Base-by-base conservation (phyloP, 495 filamentous ascomycete species). In the Bombardia bombarda region DNA sequence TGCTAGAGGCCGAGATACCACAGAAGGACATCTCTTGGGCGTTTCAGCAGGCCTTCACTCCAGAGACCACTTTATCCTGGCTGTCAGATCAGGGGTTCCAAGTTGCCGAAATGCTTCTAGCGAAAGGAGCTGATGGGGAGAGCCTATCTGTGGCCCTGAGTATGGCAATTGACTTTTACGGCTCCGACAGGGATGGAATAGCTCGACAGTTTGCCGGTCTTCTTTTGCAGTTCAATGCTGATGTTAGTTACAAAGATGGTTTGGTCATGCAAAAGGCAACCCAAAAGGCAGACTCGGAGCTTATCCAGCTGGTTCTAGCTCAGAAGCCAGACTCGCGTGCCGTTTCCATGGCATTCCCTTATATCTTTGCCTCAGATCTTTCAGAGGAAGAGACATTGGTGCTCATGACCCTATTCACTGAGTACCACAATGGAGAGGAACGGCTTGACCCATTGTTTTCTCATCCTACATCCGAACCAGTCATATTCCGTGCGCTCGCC, bases 181-280 rank as follows among this genome's bases (percentile, higher is more conserved):
- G 53, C 9, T 47, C 54, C 10, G 57, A 66, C 3, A 52, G 55
- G 0, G 57, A 60, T 10, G 34, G 47, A 17, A 20, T 69, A 4
- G 66, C 66, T 3, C 55, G 54, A 21, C 45, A 53, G 8, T 69
- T 69, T 47, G 49, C 56, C 1, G 43, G 51, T 9, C 37, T 68
- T 3, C 49, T 74, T 7, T 36, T 72, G 10, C 49, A 60, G 13
- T 24, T 54, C 20, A 60, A 58, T 3, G 61, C 58, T 6, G 62
- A 68, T 36, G 63, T 70, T 16, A 66, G 62, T 32, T 60, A 64
- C 42, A 52, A 69, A 13, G 36, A 60, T 36, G 70, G 70, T 0
- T 38, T 66, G 37, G 60, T 63, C 0, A 32, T 74, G 7, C 66
- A 65, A 21, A 60, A 63, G 30, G 67, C 70, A 5, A 66, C 67